A percentile compares a stretch with the other conserved stretches of the same genome.
These are phyloP conservation scores for Kwoniella mangroviensis DNA, from an alignment of 768 basidiomycete species.

Conservation along the genomic window DNA sequence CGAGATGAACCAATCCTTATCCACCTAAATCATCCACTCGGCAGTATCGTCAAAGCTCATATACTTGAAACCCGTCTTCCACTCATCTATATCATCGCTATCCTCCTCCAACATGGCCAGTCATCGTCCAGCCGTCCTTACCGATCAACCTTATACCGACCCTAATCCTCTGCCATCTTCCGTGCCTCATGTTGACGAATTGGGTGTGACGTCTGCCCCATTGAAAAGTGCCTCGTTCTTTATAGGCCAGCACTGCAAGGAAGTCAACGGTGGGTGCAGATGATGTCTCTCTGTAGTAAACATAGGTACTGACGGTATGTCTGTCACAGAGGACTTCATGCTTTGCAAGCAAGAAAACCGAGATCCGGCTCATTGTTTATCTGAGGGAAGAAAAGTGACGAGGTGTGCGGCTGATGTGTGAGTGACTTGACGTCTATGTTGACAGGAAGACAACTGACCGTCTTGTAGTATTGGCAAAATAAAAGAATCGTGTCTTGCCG, in stretches of 20 bases:
- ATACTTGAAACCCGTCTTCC: background rate
- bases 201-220: conserved; percentile 88
- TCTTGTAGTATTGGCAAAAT: conserved; percentile 80
- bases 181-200: conserved; percentile 79
- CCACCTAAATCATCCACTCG: conserved; percentile 9
- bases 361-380: conserved; percentile 89
- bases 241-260: conserved; percentile 92
- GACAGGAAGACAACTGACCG: background rate
- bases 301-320: no score
- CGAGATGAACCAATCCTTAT: conserved; percentile 23
- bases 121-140: conserved; percentile 42
- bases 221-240: conserved; percentile 97
- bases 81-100: no score
- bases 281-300: no score
- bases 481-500: conserved; percentile 82
- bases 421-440: conserved; percentile 48
- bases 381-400: conserved; percentile 93
- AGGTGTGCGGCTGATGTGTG: conserved; percentile 93
- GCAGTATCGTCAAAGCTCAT: background rate
- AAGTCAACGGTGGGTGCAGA: conserved; percentile 81
- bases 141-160: conserved; percentile 54
- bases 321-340: conserved; percentile 89
- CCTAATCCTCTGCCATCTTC: conserved; percentile 58
- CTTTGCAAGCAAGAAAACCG: conserved; percentile 92
- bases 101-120: conserved; percentile 20